Base-by-base conservation (phyloP, 768 basidiomycete genomes). In the Sporobolomyces pararoseus region DNA sequence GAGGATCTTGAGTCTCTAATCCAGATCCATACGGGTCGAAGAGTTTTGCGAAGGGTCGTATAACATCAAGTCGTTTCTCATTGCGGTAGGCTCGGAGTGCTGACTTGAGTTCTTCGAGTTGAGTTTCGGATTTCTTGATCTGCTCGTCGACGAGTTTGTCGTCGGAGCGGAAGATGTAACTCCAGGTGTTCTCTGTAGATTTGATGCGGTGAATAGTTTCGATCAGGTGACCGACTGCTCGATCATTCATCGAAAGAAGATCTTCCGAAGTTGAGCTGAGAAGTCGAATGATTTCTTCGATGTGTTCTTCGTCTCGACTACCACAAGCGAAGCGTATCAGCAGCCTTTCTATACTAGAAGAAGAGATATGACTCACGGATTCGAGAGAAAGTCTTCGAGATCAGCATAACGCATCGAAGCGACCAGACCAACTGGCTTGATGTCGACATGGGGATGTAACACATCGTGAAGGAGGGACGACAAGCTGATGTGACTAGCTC, bases 241-340 rank as follows among this genome's bases (percentile, higher is more conserved):
- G 1, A 14, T 65, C 64, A 46, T 68, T 64, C 13, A 17, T 21
- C 13, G 21, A 17, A 42, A 74, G 47, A 13, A 74, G 65, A 7
- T 53, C 44, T 13, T 21, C 3, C 21, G 60, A 59, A 2, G 73
- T 62, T 4, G 49, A n/a, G 3, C 63, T 53, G 21, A 71, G 67
- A 0, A 74, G 52, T 12, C 23, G 7, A 42, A 74, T 58, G 51
- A 74, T 59, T 10, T 68, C 66, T 23, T 68, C 70, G 60, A 74
- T 65, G 60, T 74, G 70, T 37, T 65, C 60, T 29, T 74, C 73
- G 66, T 74, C 73, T 29, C 52, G 49, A 21, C 39, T 63, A 27
- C 39, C 19, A 31, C 1, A 0, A 23, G 9, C 32, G 47, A 32
- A 50, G 31, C 19, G 10, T 2, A n/a, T 23, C 21, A 7, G 6